A percentile compares a stretch with the other conserved stretches of the same genome.
Conservation (phyloP, 2,329 filamentous ascomycete genomes). For the Fusarium gaditjirri region DNA sequence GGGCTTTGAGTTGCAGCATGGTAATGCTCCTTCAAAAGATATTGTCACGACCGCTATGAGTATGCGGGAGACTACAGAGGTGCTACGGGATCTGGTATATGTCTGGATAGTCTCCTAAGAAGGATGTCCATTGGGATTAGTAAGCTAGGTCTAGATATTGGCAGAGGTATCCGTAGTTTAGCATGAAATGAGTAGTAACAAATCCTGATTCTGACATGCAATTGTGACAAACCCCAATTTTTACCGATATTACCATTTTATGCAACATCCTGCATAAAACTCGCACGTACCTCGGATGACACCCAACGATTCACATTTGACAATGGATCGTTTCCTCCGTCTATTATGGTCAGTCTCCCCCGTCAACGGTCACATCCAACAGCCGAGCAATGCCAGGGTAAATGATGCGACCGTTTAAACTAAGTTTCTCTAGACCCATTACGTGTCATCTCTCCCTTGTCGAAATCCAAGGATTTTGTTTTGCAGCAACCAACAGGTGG, state of each 20-base stretch:
- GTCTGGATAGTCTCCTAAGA: not conserved
- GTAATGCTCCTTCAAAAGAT: not conserved
- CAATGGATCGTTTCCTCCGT: not conserved
- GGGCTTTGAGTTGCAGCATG: not conserved
- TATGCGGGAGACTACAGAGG: not conserved
- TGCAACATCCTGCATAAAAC: not conserved
- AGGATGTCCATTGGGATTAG: not conserved
- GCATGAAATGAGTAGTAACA: not conserved
- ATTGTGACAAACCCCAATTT: not conserved
- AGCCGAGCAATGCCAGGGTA: not conserved
- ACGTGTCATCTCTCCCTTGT: not conserved
- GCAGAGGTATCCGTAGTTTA: not conserved
- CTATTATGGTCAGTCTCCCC: not conserved
- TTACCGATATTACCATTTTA: not conserved
- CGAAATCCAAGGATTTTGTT: not conserved
- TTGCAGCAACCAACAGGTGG: slow-evolving; percentile 1
- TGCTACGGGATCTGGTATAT: not conserved
- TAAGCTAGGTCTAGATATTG: not conserved
- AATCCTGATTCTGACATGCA: not conserved
- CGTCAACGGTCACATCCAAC: not conserved
- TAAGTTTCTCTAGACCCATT: not conserved
- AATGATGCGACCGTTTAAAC: slow-evolving; percentile 8
- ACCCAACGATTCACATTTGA: not conserved
- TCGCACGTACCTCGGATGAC: not conserved
- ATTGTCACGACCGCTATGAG: not conserved